Evolutionary conservation across 352 stramenopile species (phyloP), one percentile per base, ranked within the genome.

Genomic region (Phytophthora citrophthora): DNA sequence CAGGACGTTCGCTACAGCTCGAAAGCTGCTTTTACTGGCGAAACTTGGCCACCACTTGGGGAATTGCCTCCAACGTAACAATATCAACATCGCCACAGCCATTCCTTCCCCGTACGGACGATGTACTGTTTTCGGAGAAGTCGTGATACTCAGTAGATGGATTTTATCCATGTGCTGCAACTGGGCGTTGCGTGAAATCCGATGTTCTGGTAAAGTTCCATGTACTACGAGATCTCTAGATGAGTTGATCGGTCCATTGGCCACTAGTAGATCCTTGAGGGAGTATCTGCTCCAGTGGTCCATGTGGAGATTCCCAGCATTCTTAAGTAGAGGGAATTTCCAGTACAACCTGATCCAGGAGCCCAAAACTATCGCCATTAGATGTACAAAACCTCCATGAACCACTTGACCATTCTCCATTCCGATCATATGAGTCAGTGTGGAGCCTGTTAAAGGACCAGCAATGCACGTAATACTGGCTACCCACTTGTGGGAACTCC

Each of bases 71-170:
- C 57, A 67, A 16, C 48, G 57, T 2, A 80, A 65, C 23, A 76
- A 23, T 13, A 68, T 0, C 9, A 86, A 2, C 34, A 74, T 20
- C 0, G 43, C 38, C 12, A 71, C 11, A 4, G 71, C 40, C 0
- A 64, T 24, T 1, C 63, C 38, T 50, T 89, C 80, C 0, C 65
- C 36, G 5, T 76, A 54, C 0, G 78, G 78, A 2, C 76, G 55
- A 41, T 88, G 66, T 15, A 78, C 61, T 12, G 61, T 81, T 52
- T 74, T 76, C 1, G 82, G 76, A 0, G 72, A 90, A 31, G 84
- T 91, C n/a, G 79, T 76, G 56, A 93, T 92, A 66, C 83, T 91
- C 16, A 91, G 58, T 26, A 91, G 68, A 45, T 79, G 76, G 27
- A 86, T 39, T 59, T 84, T 83, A 32, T 89, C 76, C 79, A 89